Evolutionary conservation across 805 yeast species (phyloP), one percentile per base, ranked within the genome.

Genomic region (Suhomyces prunicola): DNA sequence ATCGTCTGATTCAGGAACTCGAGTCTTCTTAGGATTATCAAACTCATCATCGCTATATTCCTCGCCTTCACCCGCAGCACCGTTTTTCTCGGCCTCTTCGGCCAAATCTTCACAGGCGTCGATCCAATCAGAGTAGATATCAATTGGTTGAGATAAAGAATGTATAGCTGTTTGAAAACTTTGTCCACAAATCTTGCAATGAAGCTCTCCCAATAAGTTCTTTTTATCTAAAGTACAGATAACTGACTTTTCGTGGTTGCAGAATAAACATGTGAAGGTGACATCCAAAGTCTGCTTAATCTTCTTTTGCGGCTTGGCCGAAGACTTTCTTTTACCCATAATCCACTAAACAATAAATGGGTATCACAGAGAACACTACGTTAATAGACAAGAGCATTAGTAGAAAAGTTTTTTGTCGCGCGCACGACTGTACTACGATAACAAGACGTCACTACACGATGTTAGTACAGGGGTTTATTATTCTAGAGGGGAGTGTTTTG

Each of bases 51-150:
- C 77, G 50, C 72, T 66, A 50, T 70, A 66, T n/a, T 66, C 70
- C 15, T 64, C 71, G 6, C 56, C 65, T 4, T 56, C 68, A 5
- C 54, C 66, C 7, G 23, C 40, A 44, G 58, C 63, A 8, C 63
- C 67, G 12, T 54, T 58, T 15, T 58, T 68, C 5, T 69, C 74
- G 24, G 73, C 73, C 29, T 86, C 90, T 59, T 87, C 89, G 0
- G 93, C 94, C 50, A 88, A 87, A 33, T 88, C 90, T 63, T 88
- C 96, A 71, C 93, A 88, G 1, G 98, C 98, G 75, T 93, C 99
- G 50, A 90, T 90, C 99, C 99, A 93, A 68, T 93, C 98, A 47
- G 96, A 87, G 67, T 93, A 93, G 13, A 93, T 88, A 71, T 93
- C 99, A 42, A 93, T 91, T 0, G 99, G 97, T 53, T 89, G 97